A percentile compares a stretch with the other conserved stretches of the same genome.
Conservation (phyloP, 345 rosid genomes). For the Erucastrum elatum region DNA sequence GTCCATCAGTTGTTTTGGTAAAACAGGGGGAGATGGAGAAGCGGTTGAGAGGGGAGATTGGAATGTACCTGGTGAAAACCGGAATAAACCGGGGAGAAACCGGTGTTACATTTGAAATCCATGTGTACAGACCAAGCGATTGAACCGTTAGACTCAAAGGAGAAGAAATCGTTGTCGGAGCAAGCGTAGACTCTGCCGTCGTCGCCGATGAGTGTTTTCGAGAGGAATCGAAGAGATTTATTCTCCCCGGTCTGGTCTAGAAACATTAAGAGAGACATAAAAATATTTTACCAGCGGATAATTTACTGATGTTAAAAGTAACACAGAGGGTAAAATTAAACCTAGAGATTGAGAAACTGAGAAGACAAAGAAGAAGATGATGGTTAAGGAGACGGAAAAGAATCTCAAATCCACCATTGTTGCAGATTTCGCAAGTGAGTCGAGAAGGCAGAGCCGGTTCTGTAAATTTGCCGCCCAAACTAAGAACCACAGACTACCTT, state of each 20-base stretch:
- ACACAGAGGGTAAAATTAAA: background rate
- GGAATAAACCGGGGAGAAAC: constrained; percentile 59
- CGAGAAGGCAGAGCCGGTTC: background rate
- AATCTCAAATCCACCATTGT: constrained; percentile 10
- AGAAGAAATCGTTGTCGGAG: constrained; percentile 56
- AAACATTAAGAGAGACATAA: background rate
- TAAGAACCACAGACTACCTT: background rate
- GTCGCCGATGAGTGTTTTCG: constrained; percentile 65
- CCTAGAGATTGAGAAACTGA: constrained; percentile 24
- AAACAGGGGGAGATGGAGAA: constrained; percentile 10
- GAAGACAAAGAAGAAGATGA: constrained; percentile 5
- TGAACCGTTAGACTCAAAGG: constrained; percentile 75
- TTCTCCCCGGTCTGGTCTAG: constrained; percentile 36
- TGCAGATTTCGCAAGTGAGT: background rate
- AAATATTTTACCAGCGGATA: too few species aligned
- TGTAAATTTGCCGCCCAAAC: background rate
- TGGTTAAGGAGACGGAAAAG: background rate
- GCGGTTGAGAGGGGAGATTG: background rate
- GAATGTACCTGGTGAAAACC: constrained; percentile 56
- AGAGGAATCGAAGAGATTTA: constrained; percentile 47
- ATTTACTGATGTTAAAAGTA: background rate
- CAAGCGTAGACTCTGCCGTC: constrained; percentile 71
- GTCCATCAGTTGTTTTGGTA: background rate
- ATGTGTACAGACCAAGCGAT: constrained; percentile 72
- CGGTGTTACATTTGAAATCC: constrained; percentile 54